These are phyloP conservation scores for Lactarius deliciosus DNA, from an alignment of 768 basidiomycete genomes.

Conservation along the genomic window DNA sequence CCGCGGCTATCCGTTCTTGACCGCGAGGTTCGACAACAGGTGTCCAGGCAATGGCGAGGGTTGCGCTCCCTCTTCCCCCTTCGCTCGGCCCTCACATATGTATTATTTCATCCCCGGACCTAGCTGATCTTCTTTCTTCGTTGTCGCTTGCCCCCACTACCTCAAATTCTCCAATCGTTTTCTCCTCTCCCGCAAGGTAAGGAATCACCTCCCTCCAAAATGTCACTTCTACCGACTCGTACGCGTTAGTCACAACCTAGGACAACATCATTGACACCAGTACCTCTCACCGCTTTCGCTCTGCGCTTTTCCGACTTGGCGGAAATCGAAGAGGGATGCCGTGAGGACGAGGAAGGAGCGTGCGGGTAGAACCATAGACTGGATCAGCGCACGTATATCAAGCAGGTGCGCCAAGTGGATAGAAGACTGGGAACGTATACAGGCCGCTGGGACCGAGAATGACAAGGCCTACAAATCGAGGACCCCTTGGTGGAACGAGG, in stretches of 20 bases:
- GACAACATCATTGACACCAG: conserved; percentile 67
- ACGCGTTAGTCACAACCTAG: conserved; percentile 69
- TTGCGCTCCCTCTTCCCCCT: conserved; percentile 60
- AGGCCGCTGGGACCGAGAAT: conserved; percentile 36
- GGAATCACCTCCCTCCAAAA: not conserved
- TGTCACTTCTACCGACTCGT: conserved; percentile 16
- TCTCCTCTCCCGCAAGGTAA: conserved; percentile 80
- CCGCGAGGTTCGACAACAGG: not conserved
- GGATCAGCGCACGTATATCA: conserved; percentile 74
- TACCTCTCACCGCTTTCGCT: conserved; percentile 69
- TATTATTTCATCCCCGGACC: conserved; percentile 68
- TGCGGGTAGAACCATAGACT: conserved; percentile 79
- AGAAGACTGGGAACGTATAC: conserved; percentile 54
- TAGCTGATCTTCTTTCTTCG: conserved; percentile 55
- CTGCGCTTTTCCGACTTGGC: conserved; percentile 75
- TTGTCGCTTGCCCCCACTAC: conserved; percentile 70
- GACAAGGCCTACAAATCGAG: conserved; percentile 36
- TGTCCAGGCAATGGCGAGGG: conserved; percentile 21
- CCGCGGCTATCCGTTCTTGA: not conserved
- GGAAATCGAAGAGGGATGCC: conserved; percentile 71
- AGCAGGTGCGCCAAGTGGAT: conserved; percentile 69
- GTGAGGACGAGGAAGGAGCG: conserved; percentile 80
- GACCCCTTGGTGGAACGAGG: conserved; percentile 89
- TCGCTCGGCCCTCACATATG: conserved; percentile 85
- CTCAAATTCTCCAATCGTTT: conserved; percentile 78